Percentiles rank a stretch among this genome's conserved stretches.
These are phyloP conservation scores for Exophiala aquamarina DNA, from an alignment of 2,329 filamentous ascomycete genomes.

Conservation along the genomic window DNA sequence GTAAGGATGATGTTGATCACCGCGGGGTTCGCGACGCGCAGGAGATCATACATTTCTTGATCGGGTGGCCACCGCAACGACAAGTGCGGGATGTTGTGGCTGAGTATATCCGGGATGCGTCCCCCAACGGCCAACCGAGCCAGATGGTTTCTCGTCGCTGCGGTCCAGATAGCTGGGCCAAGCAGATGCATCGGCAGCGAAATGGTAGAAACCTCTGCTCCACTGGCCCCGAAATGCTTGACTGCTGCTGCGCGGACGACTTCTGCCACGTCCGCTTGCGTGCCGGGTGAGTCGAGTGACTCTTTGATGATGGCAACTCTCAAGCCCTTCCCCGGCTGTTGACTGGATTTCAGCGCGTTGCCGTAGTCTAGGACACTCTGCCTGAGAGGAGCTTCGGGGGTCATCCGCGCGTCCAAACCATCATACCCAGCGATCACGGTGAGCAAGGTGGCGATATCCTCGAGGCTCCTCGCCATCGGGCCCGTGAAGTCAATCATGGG, in stretches of 20 bases:
- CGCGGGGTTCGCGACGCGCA: constrained; percentile 47
- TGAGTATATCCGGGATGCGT: constrained; percentile 34
- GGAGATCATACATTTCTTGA: constrained; percentile 45
- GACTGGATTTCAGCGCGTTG: constrained; percentile 25
- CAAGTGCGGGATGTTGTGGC: constrained; percentile 34
- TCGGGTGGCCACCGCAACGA: constrained; percentile 36
- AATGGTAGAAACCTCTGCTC: constrained; percentile 47
- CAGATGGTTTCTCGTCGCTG: constrained; percentile 36
- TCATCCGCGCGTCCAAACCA: constrained; percentile 48
- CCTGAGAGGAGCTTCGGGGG: constrained; percentile 39
- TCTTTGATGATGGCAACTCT: constrained; percentile 50
- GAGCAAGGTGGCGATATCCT: constrained; percentile 45
- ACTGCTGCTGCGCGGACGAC: constrained; percentile 39
- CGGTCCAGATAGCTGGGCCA: constrained; percentile 52
- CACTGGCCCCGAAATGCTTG: constrained; percentile 40
- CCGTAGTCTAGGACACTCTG: constrained; percentile 36
- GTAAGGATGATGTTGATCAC: constrained; percentile 47
- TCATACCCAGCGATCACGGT: constrained; percentile 50
- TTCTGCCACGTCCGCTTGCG: constrained; percentile 39
- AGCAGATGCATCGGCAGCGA: constrained; percentile 49
- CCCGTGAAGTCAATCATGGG: constrained; percentile 47
- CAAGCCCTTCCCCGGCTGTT: constrained; percentile 39
- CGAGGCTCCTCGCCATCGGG: constrained; percentile 45
- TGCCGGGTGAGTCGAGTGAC: constrained; percentile 39
- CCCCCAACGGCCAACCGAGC: constrained; percentile 33